Conservation (phyloP, 108 stramenopile species). For the Parietichytrium sp. region DNA sequence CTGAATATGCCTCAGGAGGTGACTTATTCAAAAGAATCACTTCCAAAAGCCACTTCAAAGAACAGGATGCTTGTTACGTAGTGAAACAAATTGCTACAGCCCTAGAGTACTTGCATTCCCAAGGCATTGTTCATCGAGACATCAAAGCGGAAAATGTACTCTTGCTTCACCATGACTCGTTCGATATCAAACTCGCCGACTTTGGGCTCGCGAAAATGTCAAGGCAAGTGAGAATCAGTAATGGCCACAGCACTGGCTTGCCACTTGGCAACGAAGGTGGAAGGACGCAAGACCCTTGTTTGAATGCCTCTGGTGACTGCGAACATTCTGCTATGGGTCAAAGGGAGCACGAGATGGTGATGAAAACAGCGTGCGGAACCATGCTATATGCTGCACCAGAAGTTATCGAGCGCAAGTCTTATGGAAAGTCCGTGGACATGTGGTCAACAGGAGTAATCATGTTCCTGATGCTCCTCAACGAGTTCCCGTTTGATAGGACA, state of each 20-base stretch:
- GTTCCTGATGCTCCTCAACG: conserved; percentile 41
- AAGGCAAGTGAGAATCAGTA: too few relatives aligned
- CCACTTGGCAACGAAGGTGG: too few relatives aligned
- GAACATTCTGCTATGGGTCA: too few relatives aligned
- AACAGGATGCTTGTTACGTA: neutral
- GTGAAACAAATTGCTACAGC: conserved; percentile 77
- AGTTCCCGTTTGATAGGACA: too few relatives aligned
- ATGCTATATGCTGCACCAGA: conserved; percentile 92
- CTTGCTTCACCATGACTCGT: conserved; percentile 73
- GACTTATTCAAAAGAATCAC: neutral
- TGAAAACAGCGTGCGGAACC: conserved; percentile 84
- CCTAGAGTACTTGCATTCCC: conserved; percentile 88
- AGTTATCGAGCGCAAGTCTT: conserved; percentile 79
- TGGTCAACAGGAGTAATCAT: conserved; percentile 87
- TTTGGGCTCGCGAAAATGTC: conserved; percentile 93
- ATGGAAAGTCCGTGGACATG: conserved; percentile 91
- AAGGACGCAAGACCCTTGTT: too few relatives aligned
- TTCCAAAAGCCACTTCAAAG: neutral
- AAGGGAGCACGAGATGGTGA: neutral
- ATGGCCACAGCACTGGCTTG: conserved; percentile 72
- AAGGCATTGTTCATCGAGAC: conserved; percentile 91
- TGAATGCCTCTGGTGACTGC: too few relatives aligned
- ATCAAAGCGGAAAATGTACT: conserved; percentile 96
- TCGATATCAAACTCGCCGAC: conserved; percentile 93
- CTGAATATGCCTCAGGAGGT: conserved; percentile 7